Conservation (phyloP, 2,329 filamentous ascomycete species). For the Epichloe coenophiala region DNA sequence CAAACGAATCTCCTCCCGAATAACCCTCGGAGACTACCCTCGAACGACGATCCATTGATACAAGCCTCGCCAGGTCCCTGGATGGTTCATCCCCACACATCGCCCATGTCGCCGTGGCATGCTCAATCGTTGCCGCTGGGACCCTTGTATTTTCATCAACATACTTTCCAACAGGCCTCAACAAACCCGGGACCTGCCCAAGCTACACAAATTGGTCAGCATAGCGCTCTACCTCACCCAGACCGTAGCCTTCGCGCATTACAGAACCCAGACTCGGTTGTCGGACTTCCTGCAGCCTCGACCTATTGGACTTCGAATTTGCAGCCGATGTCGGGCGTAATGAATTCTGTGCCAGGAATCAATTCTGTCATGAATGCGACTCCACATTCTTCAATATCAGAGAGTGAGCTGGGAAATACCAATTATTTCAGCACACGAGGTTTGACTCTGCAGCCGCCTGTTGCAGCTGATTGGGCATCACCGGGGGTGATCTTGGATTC, state of each 20-base stretch:
- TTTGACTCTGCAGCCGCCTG: conserved; percentile 1
- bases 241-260: conserved; percentile 1
- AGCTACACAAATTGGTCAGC: neutral
- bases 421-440: neutral
- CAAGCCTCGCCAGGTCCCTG: conserved; percentile 15
- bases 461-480: conserved; percentile 4
- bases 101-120: conserved; percentile 12
- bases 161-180: neutral
- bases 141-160: conserved; percentile 1
- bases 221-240: conserved; percentile 4
- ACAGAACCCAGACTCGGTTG: neutral
- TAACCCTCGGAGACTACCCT: conserved; percentile 10
- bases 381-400: neutral
- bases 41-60: conserved; percentile 14
- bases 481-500: conserved; percentile 9
- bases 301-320: neutral
- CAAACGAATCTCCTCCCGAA: conserved; percentile 14
- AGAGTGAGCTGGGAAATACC: neutral
- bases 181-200: neutral
- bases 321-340: neutral
- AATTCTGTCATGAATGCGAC: neutral
- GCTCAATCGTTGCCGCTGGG: conserved; percentile 4
- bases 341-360: neutral
- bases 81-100: conserved; percentile 11
- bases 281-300: neutral